A percentile compares a stretch with the other conserved stretches of the same genome.
Evolutionary conservation across 1,139 yeast genomes (phyloP).

Genomic region (Diutina pseudorugosa): DNA sequence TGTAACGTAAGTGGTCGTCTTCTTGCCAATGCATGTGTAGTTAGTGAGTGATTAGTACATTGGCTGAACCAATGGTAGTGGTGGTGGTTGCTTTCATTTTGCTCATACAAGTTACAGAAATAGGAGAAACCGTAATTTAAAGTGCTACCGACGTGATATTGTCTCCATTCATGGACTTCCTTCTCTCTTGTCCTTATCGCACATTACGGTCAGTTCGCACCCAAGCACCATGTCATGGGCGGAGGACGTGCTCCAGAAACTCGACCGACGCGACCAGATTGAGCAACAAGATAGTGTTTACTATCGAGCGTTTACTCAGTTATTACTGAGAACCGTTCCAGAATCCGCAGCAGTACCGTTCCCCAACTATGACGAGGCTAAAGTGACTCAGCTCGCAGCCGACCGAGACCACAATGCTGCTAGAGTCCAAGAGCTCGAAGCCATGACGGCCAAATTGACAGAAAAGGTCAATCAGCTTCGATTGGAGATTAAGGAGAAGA

Average conservation of each 20-base stretch:
- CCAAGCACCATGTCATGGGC: constrained; percentile 3
- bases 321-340: background rate
- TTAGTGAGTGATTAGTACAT: no score
- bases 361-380: background rate
- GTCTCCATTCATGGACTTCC: no score
- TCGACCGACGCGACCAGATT: background rate
- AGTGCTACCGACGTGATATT: no score
- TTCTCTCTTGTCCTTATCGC: no score
- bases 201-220: no score
- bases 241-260: background rate
- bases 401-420: background rate
- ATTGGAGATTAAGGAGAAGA: background rate
- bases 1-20: no score
- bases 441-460: background rate
- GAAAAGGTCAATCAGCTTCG: background rate
- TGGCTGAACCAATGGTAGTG: no score
- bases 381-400: background rate
- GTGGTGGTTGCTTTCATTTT: no score
- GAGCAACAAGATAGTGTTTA: background rate
- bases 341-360: background rate
- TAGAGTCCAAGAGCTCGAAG: background rate
- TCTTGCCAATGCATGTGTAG: no score
- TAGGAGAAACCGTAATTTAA: no score
- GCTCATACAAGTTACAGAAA: no score
- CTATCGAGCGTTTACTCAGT: background rate